Conservation (phyloP, 2,329 filamentous ascomycete genomes). For the Sporothrix brasiliensis region DNA sequence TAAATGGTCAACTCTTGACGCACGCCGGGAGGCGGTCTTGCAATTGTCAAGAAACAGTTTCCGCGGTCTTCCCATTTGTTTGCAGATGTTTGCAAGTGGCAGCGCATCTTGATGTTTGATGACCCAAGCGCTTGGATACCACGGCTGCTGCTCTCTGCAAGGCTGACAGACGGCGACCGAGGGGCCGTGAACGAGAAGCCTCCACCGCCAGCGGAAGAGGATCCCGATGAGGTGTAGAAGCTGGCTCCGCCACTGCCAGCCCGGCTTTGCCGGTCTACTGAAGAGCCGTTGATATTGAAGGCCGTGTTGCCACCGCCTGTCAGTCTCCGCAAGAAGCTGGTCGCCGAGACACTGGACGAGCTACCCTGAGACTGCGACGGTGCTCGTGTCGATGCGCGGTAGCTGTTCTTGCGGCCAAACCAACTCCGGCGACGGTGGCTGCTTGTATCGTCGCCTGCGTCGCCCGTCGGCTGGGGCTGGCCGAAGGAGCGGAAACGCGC, state of each 20-base stretch:
- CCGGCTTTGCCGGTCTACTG: constrained; percentile 59
- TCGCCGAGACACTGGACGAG: constrained; percentile 64
- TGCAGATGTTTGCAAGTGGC: constrained; percentile 76
- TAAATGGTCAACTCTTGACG: constrained; percentile 61
- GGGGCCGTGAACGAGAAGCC: constrained; percentile 47
- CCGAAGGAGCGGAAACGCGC: constrained; percentile 73
- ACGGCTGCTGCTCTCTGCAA: constrained; percentile 53
- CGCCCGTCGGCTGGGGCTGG: constrained; percentile 52
- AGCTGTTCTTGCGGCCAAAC: constrained; percentile 67
- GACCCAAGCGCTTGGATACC: constrained; percentile 64
- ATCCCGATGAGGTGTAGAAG: constrained; percentile 60
- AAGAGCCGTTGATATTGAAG: constrained; percentile 83
- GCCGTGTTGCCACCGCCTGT: constrained; percentile 65
- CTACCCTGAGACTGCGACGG: constrained; percentile 72
- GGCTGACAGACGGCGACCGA: constrained; percentile 61
- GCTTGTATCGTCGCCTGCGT: constrained; percentile 51
- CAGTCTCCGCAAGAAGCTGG: constrained; percentile 78
- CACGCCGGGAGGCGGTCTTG: constrained; percentile 68
- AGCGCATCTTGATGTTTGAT: constrained; percentile 79
- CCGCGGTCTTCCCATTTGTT: constrained; percentile 92
- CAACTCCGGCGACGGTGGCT: constrained; percentile 57
- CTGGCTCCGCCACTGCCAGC: constrained; percentile 58
- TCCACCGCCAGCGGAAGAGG: constrained; percentile 53
- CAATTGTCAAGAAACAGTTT: constrained; percentile 78
- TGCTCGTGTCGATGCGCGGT: constrained; percentile 63